These are phyloP conservation scores for Pyrus betulifolia DNA, from an alignment of 306 rosid genomes.

Conservation along the genomic window DNA sequence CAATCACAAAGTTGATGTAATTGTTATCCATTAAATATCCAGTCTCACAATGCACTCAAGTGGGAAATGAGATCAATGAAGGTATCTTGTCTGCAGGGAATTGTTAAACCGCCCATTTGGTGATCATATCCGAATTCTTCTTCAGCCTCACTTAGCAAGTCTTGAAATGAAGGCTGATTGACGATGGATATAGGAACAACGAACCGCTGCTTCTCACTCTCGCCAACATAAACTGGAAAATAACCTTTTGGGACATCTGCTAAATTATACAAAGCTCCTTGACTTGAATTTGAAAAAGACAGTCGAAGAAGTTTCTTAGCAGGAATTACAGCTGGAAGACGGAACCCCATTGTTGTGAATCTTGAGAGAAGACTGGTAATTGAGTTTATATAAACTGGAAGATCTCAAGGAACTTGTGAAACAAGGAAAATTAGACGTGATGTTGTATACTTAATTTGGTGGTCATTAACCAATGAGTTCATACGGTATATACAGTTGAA, in stretches of 20 bases:
- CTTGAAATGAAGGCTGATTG: conserved; percentile 20
- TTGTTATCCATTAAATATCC: neutral
- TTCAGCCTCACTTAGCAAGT: conserved; percentile 2
- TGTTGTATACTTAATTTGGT: neutral
- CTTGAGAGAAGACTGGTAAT: neutral
- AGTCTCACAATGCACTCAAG: neutral
- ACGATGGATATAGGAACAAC: conserved; percentile 17
- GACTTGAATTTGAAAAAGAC: neutral
- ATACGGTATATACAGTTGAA: neutral
- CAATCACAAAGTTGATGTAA: neutral
- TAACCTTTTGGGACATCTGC: conserved; percentile 35
- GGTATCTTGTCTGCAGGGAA: conserved; percentile 14
- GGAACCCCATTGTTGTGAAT: conserved; percentile 10
- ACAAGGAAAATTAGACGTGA: neutral
- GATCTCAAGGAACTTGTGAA: neutral
- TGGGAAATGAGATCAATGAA: conserved; percentile 26
- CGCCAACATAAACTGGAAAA: conserved; percentile 42
- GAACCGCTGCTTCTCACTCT: conserved; percentile 21
- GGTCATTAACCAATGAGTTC: neutral
- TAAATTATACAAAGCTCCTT: neutral
- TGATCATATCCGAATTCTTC: neutral
- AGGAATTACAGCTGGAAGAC: neutral
- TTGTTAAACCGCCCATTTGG: neutral
- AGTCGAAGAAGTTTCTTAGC: conserved; percentile 15
- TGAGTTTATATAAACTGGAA: neutral